phyloP scores from a whole-genome alignment of 2,329 filamentous ascomycete species.

The Alternaria triticina region DNA sequence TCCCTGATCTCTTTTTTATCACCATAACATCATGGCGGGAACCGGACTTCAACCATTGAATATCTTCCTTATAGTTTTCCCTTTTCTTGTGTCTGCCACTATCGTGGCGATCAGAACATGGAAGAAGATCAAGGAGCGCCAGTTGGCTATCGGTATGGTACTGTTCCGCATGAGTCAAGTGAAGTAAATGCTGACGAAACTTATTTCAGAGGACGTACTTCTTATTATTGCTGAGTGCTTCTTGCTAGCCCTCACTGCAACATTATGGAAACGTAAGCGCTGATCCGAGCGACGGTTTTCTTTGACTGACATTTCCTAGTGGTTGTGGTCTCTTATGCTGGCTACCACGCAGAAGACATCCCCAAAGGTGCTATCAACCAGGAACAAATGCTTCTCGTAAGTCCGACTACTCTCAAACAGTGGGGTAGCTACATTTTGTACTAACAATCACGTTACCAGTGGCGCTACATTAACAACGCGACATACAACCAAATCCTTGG shows the following conservation, averaged over 20 bases:
- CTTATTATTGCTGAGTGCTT: neutral
- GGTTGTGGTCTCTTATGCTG: neutral
- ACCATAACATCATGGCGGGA: conserved; percentile 2
- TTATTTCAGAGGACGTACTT: neutral
- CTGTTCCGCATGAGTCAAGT: neutral
- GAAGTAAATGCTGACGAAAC: neutral
- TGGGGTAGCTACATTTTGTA: neutral
- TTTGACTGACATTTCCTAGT: neutral
- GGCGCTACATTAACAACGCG: conserved; percentile 8
- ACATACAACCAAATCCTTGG: conserved; percentile 14
- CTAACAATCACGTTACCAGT: conserved; percentile 1
- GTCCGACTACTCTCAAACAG: neutral
- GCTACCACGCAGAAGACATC: conserved; percentile 5
- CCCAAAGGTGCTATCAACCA: conserved; percentile 6
- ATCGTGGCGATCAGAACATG: conserved; percentile 10
- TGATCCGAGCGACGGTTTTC: neutral
- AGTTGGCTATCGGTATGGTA: conserved; percentile 3
- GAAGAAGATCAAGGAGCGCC: neutral
- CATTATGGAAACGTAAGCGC: neutral
- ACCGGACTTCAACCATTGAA: conserved; percentile 8
- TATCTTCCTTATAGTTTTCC: conserved; percentile 9
- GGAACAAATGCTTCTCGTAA: neutral
- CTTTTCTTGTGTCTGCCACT: neutral
- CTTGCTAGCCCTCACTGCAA: neutral
- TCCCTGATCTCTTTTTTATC: neutral